Evolutionary conservation across 2,329 filamentous ascomycete genomes (phyloP), one percentile per base, ranked within the genome.

Genomic region (Lojkania enalia): DNA sequence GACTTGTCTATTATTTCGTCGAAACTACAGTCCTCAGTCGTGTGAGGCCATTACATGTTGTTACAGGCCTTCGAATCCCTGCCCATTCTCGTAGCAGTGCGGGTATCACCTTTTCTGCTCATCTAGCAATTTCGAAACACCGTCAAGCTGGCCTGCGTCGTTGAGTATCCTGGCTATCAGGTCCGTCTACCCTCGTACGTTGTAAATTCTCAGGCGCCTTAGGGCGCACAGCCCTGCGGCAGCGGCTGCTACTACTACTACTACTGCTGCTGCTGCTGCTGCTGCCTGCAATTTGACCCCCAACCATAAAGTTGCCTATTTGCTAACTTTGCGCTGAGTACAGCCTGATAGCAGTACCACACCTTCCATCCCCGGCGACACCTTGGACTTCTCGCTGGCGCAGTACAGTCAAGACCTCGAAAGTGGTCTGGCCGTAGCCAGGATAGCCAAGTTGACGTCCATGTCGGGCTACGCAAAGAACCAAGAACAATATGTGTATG

Each of bases 401-500:
- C 60, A 63, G 56, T 65, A 58, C 56, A 53, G 58, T 57, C 60
- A 61, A 58, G 57, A 55, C 53, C 58, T 61, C 44, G 53, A 49
- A 52, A 59, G 58, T 71, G 77, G 82, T 77, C 73, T 77, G 78
- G 67, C 76, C 53, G 60, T 57, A 55, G 61, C 55, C 60, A 55
- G 61, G 54, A 55, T 55, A 52, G 57, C 52, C 69, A 69, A 74
- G 69, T 71, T 84, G 63, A 75, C 88, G 74, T 84, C 86, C 73
- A 91, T 91, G 87, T 86, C 88, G 71, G 85, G 85, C 73, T 91
- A 90, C 78, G 78, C 80, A 65, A 95, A 95, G 74, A 74, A 83
- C 47, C 83, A 87, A 70, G 78, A 84, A 72, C 79, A 86, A 71
- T 86, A 86, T 70, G 81, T 91, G 76, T 87, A 92, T 74, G 87